Percentiles rank a stretch among this genome's conserved stretches.
Conservation (phyloP, 208 protist genomes). For the Wallacemonas sp. region DNA sequence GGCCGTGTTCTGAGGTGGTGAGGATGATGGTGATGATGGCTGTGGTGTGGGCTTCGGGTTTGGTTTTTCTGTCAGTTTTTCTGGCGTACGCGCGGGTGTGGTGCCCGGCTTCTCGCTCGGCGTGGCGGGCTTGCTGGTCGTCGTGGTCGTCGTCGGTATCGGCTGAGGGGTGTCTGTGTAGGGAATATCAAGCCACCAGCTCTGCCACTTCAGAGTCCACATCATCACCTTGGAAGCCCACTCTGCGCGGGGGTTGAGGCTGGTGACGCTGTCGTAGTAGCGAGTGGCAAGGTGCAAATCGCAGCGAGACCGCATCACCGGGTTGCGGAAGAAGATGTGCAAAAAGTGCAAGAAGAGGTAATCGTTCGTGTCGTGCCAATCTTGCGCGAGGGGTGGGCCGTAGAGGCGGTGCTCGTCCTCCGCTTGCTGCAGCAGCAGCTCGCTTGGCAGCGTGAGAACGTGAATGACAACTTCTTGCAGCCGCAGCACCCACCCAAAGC, state of each 20-base stretch:
- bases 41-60: not conserved
- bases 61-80: too few species aligned
- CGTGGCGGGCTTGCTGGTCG: too few species aligned
- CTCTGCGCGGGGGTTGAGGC: not conserved
- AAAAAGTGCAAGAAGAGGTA: slow-evolving; percentile 3
- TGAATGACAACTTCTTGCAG: not conserved
- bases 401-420: not conserved
- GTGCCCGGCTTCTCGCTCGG: too few species aligned
- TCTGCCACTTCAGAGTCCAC: slow-evolving; percentile 5
- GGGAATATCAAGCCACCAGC: slow-evolving; percentile 11
- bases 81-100: too few species aligned
- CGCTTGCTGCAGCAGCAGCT: not conserved
- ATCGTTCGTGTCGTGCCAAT: slow-evolving; percentile 1
- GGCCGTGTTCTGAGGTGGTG: not conserved
- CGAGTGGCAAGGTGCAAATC: slow-evolving; percentile 47
- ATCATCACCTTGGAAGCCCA: not conserved
- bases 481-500: not conserved
- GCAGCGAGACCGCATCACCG: not conserved
- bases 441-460: not conserved
- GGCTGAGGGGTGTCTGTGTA: not conserved
- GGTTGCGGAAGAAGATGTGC: slow-evolving; percentile 3
- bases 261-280: slow-evolving; percentile 31
- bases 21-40: not conserved
- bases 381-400: not conserved
- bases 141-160: not conserved